Percentiles rank a stretch among this genome's conserved stretches.
Evolutionary conservation across 2,329 filamentous ascomycete species (phyloP).

Genomic region (Colletotrichum shisoi): DNA sequence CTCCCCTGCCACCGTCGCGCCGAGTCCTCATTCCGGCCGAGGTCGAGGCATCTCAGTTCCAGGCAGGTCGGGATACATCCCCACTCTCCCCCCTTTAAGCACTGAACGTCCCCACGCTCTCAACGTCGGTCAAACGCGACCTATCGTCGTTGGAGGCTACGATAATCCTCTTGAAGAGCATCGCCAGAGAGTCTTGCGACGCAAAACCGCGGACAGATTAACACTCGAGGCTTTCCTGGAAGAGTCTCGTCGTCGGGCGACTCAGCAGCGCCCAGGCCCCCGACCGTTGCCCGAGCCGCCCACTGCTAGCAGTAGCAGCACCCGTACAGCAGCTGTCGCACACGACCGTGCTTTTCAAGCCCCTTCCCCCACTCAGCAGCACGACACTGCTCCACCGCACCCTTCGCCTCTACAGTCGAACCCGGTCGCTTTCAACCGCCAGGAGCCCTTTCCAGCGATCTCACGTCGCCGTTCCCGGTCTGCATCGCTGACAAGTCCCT

Average conservation of each 20-base stretch:
- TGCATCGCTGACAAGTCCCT: constrained; percentile 26
- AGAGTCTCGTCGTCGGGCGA: constrained; percentile 5
- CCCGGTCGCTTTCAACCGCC: constrained; percentile 32
- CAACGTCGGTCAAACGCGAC: constrained; percentile 34
- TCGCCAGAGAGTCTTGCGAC: constrained; percentile 29
- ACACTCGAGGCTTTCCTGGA: constrained; percentile 12
- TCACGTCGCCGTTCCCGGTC: constrained; percentile 31
- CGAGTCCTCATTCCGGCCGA: constrained; percentile 1
- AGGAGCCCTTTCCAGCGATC: constrained; percentile 24
- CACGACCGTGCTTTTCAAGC: constrained; percentile 19
- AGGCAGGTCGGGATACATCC: constrained; percentile 30
- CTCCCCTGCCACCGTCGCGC: not conserved
- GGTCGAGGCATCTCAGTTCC: constrained; percentile 30
- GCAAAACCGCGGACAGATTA: constrained; percentile 18
- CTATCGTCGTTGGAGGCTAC: constrained; percentile 36
- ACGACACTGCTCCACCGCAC: constrained; percentile 32
- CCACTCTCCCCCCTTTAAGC: constrained; percentile 31
- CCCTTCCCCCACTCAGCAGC: constrained; percentile 27
- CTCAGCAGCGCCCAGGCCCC: constrained; percentile 4
- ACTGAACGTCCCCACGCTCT: constrained; percentile 22
- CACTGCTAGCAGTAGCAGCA: constrained; percentile 14
- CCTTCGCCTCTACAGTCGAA: constrained; percentile 37
- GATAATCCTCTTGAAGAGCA: constrained; percentile 35
- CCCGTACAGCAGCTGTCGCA: constrained; percentile 9
- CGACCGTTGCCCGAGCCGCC: constrained; percentile 36